phyloP scores from a whole-genome alignment of 192 early-diverging fungal genomes.

The Phlyctochytrium arcticum region DNA sequence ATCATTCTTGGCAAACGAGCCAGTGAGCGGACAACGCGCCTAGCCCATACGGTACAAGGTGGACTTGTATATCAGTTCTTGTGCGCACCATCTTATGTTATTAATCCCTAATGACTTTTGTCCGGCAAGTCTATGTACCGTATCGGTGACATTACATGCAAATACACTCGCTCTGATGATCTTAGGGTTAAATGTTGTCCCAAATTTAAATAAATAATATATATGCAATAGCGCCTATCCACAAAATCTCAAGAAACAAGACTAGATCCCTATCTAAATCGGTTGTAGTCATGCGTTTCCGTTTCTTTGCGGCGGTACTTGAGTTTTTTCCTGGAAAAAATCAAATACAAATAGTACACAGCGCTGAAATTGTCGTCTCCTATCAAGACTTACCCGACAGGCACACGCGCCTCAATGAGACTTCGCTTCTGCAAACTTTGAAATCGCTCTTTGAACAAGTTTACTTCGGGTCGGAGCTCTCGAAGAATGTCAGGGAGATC shows the following conservation, averaged over 20 bases:
- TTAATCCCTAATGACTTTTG: constrained; percentile 1
- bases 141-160: no score
- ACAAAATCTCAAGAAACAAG: not conserved
- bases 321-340: constrained; percentile 25
- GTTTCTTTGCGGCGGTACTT: constrained; percentile 41
- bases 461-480: constrained; percentile 50
- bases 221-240: no score
- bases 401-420: constrained; percentile 51
- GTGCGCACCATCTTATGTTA: not conserved
- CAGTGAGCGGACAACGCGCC: not conserved
- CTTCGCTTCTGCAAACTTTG: constrained; percentile 42
- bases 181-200: no score
- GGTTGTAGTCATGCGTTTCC: constrained; percentile 53
- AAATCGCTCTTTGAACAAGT: constrained; percentile 50
- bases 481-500: constrained; percentile 42
- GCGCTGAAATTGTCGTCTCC: no score
- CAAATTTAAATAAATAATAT: no score
- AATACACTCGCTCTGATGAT: no score
- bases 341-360: no score
- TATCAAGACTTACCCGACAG: constrained; percentile 35
- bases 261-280: constrained; percentile 36
- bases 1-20: constrained; percentile 2
- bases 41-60: not conserved
- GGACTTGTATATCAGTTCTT: constrained; percentile 13
- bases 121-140: no score